Conservation (phyloP, 2,329 filamentous ascomycete species). For the Colletotrichum sp. region DNA sequence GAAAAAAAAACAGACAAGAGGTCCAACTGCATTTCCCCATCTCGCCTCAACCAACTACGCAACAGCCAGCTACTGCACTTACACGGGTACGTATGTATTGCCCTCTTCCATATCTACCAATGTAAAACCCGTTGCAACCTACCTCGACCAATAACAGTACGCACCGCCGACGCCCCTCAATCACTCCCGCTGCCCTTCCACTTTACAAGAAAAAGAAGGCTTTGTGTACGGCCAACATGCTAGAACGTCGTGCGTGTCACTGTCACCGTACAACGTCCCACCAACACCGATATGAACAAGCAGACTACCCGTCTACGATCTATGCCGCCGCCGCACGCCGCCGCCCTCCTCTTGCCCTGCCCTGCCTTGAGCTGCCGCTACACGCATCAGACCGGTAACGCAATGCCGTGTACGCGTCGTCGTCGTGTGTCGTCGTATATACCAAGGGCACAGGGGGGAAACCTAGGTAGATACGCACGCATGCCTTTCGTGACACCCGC, state of each 20-base stretch:
- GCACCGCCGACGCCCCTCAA: background rate
- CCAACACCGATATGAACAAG: slow-evolving; percentile 20
- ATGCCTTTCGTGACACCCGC: background rate
- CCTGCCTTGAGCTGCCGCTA: background rate
- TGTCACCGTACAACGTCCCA: slow-evolving; percentile 2
- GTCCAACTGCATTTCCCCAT: background rate
- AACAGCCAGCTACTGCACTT: background rate
- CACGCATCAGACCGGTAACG: background rate
- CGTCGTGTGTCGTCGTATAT: background rate
- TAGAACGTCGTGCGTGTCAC: background rate
- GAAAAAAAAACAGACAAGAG: background rate
- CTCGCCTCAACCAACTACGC: background rate
- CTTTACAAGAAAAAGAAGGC: background rate
- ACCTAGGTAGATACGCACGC: background rate
- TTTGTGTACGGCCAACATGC: background rate
- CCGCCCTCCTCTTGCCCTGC: background rate
- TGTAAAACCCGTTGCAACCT: background rate
- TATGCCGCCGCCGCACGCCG: background rate
- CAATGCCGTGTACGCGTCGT: background rate
- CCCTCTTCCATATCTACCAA: background rate
- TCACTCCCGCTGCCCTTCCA: background rate
- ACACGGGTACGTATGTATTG: background rate
- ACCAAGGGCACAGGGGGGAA: background rate
- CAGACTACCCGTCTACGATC: slow-evolving; percentile 21
- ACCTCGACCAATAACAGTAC: background rate